Evolutionary conservation across 306 rosid genomes (phyloP).

Genomic region (Datisca glomerata): DNA sequence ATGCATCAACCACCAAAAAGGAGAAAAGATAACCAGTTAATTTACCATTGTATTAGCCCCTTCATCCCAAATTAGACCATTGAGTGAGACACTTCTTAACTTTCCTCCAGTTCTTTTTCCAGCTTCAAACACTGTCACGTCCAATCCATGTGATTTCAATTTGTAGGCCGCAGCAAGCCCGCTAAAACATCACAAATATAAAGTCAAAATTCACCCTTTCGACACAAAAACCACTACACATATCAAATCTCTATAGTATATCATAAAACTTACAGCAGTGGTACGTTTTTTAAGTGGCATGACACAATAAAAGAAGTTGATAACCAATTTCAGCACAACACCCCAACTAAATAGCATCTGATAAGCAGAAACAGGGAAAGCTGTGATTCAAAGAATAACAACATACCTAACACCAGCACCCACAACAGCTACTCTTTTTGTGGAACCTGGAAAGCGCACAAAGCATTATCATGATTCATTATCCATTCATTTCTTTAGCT

Average conservation of each 20-base stretch:
- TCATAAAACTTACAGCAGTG: not conserved
- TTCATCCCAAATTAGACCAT: conserved; percentile 85
- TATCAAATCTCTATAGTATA: too few relatives aligned
- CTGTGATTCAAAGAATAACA: not conserved
- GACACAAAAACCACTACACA: too few relatives aligned
- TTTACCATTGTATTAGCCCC: conserved; percentile 94
- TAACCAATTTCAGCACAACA: not conserved
- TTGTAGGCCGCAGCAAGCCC: conserved; percentile 96
- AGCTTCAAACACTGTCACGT: conserved; percentile 73
- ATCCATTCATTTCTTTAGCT: too few relatives aligned
- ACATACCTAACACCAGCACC: conserved; percentile 90
- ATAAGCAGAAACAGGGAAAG: not conserved
- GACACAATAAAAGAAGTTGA: not conserved
- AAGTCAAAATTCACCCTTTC: not conserved
- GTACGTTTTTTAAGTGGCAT: too few relatives aligned
- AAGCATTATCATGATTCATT: too few relatives aligned
- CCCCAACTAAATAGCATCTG: not conserved
- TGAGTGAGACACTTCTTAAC: conserved; percentile 55
- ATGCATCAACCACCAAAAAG: not conserved
- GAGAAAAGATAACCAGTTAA: conserved; percentile 10
- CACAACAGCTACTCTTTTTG: conserved; percentile 70
- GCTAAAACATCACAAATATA: conserved; percentile 25
- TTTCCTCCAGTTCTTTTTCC: conserved; percentile 85
- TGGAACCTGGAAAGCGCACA: conserved; percentile 52
- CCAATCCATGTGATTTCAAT: conserved; percentile 67